Evolutionary conservation across 2,329 filamentous ascomycete genomes (phyloP), one percentile per base, ranked within the genome.

Genomic region (Lachnum nothofagi): DNA sequence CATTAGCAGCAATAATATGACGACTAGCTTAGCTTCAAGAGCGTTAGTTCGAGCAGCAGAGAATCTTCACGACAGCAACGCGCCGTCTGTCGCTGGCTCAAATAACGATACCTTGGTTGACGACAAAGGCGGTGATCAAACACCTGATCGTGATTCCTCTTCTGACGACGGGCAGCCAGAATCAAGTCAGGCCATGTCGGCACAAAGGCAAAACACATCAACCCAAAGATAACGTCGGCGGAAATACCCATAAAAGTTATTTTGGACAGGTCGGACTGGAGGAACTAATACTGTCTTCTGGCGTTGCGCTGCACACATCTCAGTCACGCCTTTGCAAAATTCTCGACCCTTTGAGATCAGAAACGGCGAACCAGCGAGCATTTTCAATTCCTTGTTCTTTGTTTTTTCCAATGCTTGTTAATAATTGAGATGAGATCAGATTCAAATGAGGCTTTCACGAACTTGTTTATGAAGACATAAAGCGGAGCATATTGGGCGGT

Each of bases 401-500:
- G 14, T 35, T 34, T 33, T 46, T 40, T 44, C 17, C 31, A 47
- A 25, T 46, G 38, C 45, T 19, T 50, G 41, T 50, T 42, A 42
- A 51, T 55, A 55, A 52, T 54, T 34, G 37, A 43, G 45, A 34
- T 54, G 35, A 46, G 35, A 19, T 37, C n/a, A 17, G 34, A n/a
- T n/a, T n/a, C n/a, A n/a, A n/a, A n/a, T 17, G 19, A 17, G 19
- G 44, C 38, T 46, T 42, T 53, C 38, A 54, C 50, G 48, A n/a
- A 57, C n/a, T 45, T 37, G 46, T 46, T 50, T 47, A 51, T 20
- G 48, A 49, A 44, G 40, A 41, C 49, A 59, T 56, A 59, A 59
- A 57, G 49, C 31, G 58, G 55, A 52, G 57, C 56, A 61, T 57
- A 38, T 31, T 20, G 34, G 56, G 58, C 46, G 58, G 57, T 51